These are phyloP conservation scores for Saccharomyces pastorianus DNA, from an alignment of 1,139 yeast species.

Conservation along the genomic window DNA sequence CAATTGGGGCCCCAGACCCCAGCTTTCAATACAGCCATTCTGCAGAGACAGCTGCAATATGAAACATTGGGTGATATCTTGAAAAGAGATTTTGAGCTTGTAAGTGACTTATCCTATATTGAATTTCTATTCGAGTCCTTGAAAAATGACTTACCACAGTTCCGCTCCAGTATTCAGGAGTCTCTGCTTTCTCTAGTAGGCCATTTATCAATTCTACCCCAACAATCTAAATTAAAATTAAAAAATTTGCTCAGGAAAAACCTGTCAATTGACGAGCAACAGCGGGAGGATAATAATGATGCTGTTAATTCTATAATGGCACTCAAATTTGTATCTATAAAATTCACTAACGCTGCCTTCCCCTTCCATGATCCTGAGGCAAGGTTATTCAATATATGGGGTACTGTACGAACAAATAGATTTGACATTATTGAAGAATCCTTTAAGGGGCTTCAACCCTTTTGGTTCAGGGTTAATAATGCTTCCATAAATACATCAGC, in stretches of 20 bases:
- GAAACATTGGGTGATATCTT: slow-evolving; percentile 69
- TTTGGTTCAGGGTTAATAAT: slow-evolving; percentile 40
- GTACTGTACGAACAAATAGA: slow-evolving; percentile 48
- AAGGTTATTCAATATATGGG: slow-evolving; percentile 60
- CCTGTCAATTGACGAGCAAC: slow-evolving; percentile 31
- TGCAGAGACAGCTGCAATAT: slow-evolving; percentile 55
- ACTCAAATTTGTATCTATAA: slow-evolving; percentile 55
- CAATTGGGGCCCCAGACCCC: slow-evolving; percentile 31
- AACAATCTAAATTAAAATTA: slow-evolving; percentile 37
- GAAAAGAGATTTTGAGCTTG: slow-evolving; percentile 41
- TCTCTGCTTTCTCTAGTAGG: slow-evolving; percentile 55
- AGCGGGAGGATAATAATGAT: slow-evolving; percentile 9
- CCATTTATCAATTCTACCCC: slow-evolving; percentile 40
- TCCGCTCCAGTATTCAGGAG: slow-evolving; percentile 64
- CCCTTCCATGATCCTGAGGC: slow-evolving; percentile 66
- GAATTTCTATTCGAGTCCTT: slow-evolving; percentile 69
- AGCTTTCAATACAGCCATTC: slow-evolving; percentile 24
- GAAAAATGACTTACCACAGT: slow-evolving; percentile 53
- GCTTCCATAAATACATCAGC: slow-evolving; percentile 37
- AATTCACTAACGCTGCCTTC: slow-evolving; percentile 56
- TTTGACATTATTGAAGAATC: slow-evolving; percentile 79
- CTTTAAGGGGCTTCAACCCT: slow-evolving; percentile 72
- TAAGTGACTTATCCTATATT: slow-evolving; percentile 46
- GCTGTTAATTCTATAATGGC: slow-evolving; percentile 31
- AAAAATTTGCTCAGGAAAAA: slow-evolving; percentile 38